These are phyloP conservation scores for Cladophialophora bantiana DNA, from an alignment of 2,329 filamentous ascomycete species.

Conservation along the genomic window DNA sequence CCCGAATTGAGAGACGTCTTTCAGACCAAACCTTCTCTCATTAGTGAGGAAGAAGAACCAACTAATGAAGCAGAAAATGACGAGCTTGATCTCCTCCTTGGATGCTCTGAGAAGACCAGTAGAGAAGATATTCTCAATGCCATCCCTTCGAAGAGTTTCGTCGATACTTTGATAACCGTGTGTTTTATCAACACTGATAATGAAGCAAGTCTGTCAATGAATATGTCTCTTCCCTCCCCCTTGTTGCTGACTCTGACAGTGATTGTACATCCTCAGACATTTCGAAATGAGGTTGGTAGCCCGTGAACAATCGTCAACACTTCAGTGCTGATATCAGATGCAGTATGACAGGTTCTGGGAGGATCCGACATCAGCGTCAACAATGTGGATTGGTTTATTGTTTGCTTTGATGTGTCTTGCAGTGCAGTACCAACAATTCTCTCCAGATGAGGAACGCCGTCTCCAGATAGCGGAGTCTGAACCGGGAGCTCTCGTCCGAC, in stretches of 20 bases:
- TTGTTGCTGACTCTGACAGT: constrained; percentile 20
- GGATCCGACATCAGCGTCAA: constrained; percentile 54
- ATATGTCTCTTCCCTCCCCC: not conserved
- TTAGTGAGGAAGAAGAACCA: not conserved
- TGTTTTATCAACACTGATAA: constrained; percentile 27
- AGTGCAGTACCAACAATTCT: constrained; percentile 31
- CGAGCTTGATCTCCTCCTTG: constrained; percentile 14
- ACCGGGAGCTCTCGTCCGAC: constrained; percentile 44
- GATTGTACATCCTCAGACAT: constrained; percentile 34
- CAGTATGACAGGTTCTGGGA: constrained; percentile 63
- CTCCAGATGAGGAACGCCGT: constrained; percentile 19
- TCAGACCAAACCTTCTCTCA: not conserved
- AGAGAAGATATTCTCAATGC: constrained; percentile 22
- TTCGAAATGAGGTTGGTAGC: constrained; percentile 34
- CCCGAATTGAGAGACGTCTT: constrained; percentile 19
- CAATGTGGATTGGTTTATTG: constrained; percentile 61
- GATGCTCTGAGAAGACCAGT: constrained; percentile 2
- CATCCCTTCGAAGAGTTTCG: constrained; percentile 24
- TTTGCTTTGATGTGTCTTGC: constrained; percentile 56
- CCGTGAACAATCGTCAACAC: not conserved
- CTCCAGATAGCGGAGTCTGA: constrained; percentile 12
- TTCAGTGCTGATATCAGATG: constrained; percentile 1
- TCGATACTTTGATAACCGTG: constrained; percentile 40
- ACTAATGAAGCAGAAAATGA: not conserved
- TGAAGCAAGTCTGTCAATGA: constrained; percentile 28